Percentiles rank a stretch among this genome's conserved stretches.
phyloP scores from a whole-genome alignment of 2,329 filamentous ascomycete genomes.

The Claviceps maximensis region DNA sequence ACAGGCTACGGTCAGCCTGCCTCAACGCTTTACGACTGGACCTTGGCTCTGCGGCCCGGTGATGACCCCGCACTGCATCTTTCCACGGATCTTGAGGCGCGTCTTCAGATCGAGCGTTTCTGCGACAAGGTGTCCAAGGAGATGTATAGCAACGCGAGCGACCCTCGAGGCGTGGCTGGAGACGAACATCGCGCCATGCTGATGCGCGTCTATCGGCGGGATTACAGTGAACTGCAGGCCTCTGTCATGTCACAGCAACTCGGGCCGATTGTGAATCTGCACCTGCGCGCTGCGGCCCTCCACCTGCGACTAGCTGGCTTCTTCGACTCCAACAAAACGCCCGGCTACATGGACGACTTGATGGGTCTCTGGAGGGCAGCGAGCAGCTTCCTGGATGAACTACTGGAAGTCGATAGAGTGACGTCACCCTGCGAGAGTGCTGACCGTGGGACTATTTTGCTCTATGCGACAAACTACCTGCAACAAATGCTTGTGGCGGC shows the following conservation, averaged over 20 bases:
- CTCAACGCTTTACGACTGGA: slow-evolving; percentile 66
- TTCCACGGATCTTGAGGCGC: slow-evolving; percentile 49
- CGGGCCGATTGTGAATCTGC: slow-evolving; percentile 47
- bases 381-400: slow-evolving; percentile 53
- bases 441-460: slow-evolving; percentile 42
- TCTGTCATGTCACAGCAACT: slow-evolving; percentile 45
- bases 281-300: slow-evolving; percentile 59
- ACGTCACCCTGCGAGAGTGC: slow-evolving; percentile 29
- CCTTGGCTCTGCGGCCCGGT: slow-evolving; percentile 46
- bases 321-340: slow-evolving; percentile 62
- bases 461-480: slow-evolving; percentile 61
- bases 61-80: slow-evolving; percentile 47
- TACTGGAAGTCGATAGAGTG: slow-evolving; percentile 40
- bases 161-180: slow-evolving; percentile 54
- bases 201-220: slow-evolving; percentile 52
- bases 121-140: slow-evolving; percentile 67
- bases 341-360: slow-evolving; percentile 60
- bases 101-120: slow-evolving; percentile 60
- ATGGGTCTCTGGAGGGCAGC: slow-evolving; percentile 64
- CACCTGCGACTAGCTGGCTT: slow-evolving; percentile 69
- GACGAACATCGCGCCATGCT: slow-evolving; percentile 55
- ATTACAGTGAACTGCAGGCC: slow-evolving; percentile 49
- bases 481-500: slow-evolving; percentile 79
- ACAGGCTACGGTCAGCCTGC: slow-evolving; percentile 75
- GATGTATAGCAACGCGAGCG: slow-evolving; percentile 66